A percentile compares a stretch with the other conserved stretches of the same genome.
Conservation (phyloP, 2,329 filamentous ascomycete genomes). For the Myrmaecium sp. region DNA sequence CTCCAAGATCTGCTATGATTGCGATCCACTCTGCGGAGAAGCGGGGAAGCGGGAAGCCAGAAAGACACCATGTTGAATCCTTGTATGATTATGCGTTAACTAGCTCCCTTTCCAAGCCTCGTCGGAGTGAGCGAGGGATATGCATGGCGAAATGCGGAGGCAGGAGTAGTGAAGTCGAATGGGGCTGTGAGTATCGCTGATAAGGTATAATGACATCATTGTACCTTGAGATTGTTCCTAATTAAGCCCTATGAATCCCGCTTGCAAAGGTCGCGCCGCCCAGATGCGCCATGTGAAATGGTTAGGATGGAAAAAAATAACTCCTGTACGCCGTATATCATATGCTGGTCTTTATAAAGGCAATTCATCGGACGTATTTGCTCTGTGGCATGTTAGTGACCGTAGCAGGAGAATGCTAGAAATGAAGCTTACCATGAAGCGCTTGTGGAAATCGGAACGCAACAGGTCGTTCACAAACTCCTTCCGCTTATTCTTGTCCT, state of each 20-base stretch:
- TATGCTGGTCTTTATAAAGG: neutral
- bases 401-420: conserved; percentile 1
- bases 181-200: conserved; percentile 3
- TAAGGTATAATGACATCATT: conserved; percentile 5
- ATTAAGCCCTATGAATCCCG: too few relatives aligned
- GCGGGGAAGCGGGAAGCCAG: neutral
- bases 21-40: neutral
- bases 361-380: conserved; percentile 20
- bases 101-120: neutral
- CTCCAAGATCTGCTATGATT: too few relatives aligned
- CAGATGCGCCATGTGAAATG: conserved; percentile 1
- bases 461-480: conserved; percentile 96
- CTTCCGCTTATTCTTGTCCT: conserved; percentile 84
- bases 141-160: neutral
- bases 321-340: neutral
- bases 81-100: too few relatives aligned
- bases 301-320: conserved; percentile 2
- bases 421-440: conserved; percentile 57
- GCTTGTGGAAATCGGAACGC: conserved; percentile 91
- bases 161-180: neutral
- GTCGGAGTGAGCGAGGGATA: neutral
- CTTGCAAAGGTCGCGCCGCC: too few relatives aligned
- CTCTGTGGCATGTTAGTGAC: conserved; percentile 11
- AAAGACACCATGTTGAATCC: neutral
- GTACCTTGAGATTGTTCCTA: too few relatives aligned